Evolutionary conservation across 1,139 yeast genomes (phyloP).

Genomic region (Torulaspora pretoriensis): DNA sequence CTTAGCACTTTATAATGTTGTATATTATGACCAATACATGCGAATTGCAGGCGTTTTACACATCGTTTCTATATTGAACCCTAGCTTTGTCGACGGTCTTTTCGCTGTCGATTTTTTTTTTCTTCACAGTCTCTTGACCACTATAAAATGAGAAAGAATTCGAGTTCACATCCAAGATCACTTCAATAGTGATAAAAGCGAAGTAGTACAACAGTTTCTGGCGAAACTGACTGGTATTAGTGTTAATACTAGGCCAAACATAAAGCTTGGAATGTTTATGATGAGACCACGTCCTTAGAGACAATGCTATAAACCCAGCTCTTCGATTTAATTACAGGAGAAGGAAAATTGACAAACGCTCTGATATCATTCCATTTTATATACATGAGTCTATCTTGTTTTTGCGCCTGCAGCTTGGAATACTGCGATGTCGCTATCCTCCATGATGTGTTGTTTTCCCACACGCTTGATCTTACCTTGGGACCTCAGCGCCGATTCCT

Average conservation of each 20-base stretch:
- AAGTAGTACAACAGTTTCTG: neutral
- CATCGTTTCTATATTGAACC: neutral
- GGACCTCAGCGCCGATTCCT: constrained; percentile 38
- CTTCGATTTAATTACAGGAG: constrained; percentile 45
- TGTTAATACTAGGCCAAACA: neutral
- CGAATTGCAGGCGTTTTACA: neutral
- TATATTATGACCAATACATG: constrained; percentile 1
- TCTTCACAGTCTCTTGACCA: neutral
- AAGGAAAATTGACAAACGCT: constrained; percentile 41
- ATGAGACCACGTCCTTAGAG: constrained; percentile 40
- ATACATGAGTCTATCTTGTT: constrained; percentile 28
- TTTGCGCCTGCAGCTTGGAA: constrained; percentile 51
- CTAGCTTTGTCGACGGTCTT: neutral
- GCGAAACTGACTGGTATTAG: constrained; percentile 2
- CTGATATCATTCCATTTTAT: constrained; percentile 31
- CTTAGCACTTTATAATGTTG: constrained; percentile 1
- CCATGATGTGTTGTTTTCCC: constrained; percentile 69
- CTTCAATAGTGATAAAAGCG: neutral
- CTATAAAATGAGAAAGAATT: constrained; percentile 1
- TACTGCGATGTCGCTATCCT: constrained; percentile 72
- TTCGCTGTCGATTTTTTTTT: neutral
- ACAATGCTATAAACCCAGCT: constrained; percentile 48
- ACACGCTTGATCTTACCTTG: constrained; percentile 52
- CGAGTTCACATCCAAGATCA: neutral
- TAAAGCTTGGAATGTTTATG: constrained; percentile 30